Percentiles rank a stretch among this genome's conserved stretches.
Conservation (phyloP, 345 rosid species). For the Psidium friedrichsthalianum region DNA sequence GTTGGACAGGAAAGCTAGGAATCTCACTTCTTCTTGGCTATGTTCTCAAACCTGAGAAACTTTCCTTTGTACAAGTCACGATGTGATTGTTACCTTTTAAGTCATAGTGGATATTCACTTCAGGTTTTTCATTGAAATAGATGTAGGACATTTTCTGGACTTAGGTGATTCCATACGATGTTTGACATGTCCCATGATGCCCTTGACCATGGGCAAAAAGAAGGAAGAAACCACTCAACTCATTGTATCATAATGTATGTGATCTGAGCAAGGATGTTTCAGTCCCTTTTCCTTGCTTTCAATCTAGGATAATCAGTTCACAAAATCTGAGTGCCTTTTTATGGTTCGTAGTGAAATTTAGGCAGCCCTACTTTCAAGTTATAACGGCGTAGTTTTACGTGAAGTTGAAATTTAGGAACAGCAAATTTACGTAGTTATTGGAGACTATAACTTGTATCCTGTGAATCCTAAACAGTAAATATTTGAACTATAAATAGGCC, state of each 20-base stretch:
- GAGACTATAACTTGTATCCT: background rate
- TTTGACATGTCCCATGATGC: background rate
- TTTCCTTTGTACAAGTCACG: background rate
- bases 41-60: conserved; percentile 1
- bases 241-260: background rate
- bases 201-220: background rate
- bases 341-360: background rate
- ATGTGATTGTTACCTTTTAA: background rate
- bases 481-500: background rate
- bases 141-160: background rate
- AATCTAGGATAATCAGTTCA: background rate
- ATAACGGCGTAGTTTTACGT: background rate
- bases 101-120: background rate
- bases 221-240: background rate
- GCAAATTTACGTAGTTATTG: background rate
- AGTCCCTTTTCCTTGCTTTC: background rate
- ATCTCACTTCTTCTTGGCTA: conserved; percentile 83
- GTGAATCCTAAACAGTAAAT: background rate
- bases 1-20: conserved; percentile 82
- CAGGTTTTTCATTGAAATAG: background rate
- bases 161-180: background rate
- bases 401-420: background rate
- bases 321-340: background rate
- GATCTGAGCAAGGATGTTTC: background rate
- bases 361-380: background rate